Conservation (phyloP, 192 early-diverging fungal genomes). For the Backusella psychrophila region DNA sequence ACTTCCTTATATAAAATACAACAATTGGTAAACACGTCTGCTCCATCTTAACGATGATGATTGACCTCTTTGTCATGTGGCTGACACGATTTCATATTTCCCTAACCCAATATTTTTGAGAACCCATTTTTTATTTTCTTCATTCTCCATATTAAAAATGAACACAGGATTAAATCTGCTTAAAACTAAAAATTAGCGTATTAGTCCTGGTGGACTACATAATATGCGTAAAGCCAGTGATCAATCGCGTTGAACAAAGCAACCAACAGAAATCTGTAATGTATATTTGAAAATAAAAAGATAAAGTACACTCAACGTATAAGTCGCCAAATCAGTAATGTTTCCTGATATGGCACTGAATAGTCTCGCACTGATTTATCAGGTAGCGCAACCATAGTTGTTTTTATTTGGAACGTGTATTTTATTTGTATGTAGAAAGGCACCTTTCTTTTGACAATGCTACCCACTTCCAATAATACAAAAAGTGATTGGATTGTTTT, state of each 20-base stretch:
- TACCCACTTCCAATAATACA: slow-evolving; percentile 24
- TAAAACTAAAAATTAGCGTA: slow-evolving; percentile 53
- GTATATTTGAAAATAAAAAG: neutral
- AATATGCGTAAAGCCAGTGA: slow-evolving; percentile 52
- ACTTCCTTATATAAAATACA: too few species aligned
- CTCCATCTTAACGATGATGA: neutral
- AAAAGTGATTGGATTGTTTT: slow-evolving; percentile 46
- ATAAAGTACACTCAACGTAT: slow-evolving; percentile 43
- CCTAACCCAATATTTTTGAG: neutral
- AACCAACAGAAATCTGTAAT: slow-evolving; percentile 51
- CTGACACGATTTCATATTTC: neutral
- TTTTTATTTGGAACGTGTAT: slow-evolving; percentile 4
- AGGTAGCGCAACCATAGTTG: slow-evolving; percentile 73
- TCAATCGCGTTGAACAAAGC: slow-evolving; percentile 52
- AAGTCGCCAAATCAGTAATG: slow-evolving; percentile 41
- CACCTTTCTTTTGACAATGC: slow-evolving; percentile 40
- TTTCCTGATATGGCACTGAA: slow-evolving; percentile 63
- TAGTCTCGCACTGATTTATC: slow-evolving; percentile 68
- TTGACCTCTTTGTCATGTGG: neutral
- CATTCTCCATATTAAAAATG: too few species aligned
- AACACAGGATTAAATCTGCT: neutral
- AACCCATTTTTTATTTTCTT: too few species aligned
- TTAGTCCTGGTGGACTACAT: slow-evolving; percentile 48
- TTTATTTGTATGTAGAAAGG: slow-evolving; percentile 44
- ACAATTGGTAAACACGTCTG: too few species aligned